Evolutionary conservation across 345 rosid species (phyloP).

Genomic region (Gossypium bickii): DNA sequence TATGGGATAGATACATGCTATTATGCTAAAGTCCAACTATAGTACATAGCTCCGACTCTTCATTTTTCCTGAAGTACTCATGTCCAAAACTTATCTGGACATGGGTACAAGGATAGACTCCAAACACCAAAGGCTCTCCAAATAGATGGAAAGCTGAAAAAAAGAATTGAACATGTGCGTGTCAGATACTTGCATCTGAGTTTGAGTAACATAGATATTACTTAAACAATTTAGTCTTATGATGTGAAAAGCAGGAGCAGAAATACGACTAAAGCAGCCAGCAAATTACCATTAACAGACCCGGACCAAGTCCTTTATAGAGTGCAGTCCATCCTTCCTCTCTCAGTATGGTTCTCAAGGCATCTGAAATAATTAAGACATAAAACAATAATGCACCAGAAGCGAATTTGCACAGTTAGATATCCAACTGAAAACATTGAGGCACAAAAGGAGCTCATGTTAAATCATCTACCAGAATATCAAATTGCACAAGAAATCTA

Average conservation of each 20-base stretch:
- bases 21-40: conserved; percentile 35
- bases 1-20: conserved; percentile 56
- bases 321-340: conserved; percentile 92
- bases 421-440: background rate
- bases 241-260: background rate
- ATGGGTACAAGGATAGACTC: background rate
- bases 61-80: background rate
- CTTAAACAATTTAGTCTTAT: conserved; percentile 9
- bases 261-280: background rate
- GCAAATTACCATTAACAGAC: conserved; percentile 71
- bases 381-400: background rate
- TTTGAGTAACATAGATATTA: background rate
- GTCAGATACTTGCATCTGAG: background rate
- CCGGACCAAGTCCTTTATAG: conserved; percentile 78
- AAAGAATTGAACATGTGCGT: background rate
- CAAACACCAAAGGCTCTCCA: background rate
- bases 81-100: background rate
- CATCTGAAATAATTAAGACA: conserved; percentile 47
- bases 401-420: background rate
- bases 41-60: background rate
- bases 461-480: background rate
- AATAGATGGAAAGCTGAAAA: background rate
- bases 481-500: background rate
- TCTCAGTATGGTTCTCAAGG: conserved; percentile 76
- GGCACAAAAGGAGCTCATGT: background rate